A percentile compares a stretch with the other conserved stretches of the same genome.
Conservation (phyloP, 441 rosid species). For the Erodium trifolium region DNA sequence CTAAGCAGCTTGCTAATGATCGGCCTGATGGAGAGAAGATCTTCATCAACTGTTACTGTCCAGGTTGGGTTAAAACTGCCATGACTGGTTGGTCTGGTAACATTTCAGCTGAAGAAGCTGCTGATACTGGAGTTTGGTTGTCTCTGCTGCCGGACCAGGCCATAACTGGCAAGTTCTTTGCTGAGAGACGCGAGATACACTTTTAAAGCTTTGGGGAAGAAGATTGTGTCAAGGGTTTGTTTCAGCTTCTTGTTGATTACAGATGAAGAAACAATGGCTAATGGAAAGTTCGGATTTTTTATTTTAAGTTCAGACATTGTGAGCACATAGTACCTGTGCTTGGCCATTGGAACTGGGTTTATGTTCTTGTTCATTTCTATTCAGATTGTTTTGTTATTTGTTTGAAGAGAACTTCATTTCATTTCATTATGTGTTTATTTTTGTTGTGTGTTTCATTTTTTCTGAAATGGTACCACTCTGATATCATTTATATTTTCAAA, state of each 20-base stretch:
- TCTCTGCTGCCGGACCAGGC: constrained; percentile 58
- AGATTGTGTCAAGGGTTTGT: too few species aligned
- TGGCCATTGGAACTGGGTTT: neutral
- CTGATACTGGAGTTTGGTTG: constrained; percentile 94
- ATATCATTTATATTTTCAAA: too few species aligned
- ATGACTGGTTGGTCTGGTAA: constrained; percentile 88
- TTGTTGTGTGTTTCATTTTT: too few species aligned
- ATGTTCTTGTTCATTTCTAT: neutral
- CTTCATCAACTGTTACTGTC: constrained; percentile 74
- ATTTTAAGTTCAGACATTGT: too few species aligned
- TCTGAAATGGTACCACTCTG: too few species aligned
- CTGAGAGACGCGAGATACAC: constrained; percentile 82
- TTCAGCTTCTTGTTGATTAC: too few species aligned
- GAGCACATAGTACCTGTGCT: neutral
- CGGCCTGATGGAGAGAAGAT: constrained; percentile 64
- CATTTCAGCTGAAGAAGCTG: constrained; percentile 59
- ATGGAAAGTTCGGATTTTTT: too few species aligned
- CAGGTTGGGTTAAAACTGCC: constrained; percentile 94
- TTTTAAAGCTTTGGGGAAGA: constrained; percentile 30
- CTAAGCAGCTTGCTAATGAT: constrained; percentile 33
- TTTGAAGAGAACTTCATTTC: neutral
- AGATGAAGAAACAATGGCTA: too few species aligned
- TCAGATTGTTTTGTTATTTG: neutral
- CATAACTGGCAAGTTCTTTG: constrained; percentile 71
- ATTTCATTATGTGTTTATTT: neutral